phyloP scores from a whole-genome alignment of 371 early-diverging fungal species.

The Thermomucor indicae-seudaticae region DNA sequence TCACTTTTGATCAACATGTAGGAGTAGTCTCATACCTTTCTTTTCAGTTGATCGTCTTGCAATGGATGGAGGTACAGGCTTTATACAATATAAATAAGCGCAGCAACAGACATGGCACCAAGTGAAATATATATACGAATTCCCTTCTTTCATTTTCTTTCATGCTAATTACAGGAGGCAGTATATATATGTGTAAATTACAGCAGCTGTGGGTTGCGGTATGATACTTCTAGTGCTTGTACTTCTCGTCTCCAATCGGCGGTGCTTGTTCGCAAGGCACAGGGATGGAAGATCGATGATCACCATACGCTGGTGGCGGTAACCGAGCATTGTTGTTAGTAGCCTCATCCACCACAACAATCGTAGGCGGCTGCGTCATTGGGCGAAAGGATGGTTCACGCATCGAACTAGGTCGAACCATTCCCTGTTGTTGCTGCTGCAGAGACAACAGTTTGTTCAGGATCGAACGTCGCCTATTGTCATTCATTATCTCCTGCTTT shows the following conservation, averaged over 20 bases:
- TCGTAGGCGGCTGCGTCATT: conserved; percentile 3
- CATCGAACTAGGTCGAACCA: background rate
- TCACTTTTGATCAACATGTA: no score
- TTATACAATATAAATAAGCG: no score
- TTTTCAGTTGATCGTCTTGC: no score
- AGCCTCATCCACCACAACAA: background rate
- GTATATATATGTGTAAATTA: background rate
- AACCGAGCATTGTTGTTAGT: background rate
- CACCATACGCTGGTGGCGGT: conserved; percentile 12
- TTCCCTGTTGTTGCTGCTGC: background rate
- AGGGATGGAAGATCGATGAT: conserved; percentile 6
- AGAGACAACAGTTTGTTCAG: conserved; percentile 7
- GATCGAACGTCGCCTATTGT: conserved; percentile 12
- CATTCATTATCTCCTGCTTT: conserved; percentile 1
- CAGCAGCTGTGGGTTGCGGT: background rate
- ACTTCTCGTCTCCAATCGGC: background rate
- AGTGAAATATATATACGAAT: background rate
- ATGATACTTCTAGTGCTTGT: background rate
- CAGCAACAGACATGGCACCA: no score
- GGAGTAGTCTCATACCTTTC: no score
- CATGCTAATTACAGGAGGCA: background rate
- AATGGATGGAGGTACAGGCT: no score
- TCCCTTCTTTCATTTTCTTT: background rate
- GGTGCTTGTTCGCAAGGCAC: background rate
- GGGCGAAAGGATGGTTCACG: conserved; percentile 8